Evolutionary conservation across 768 basidiomycete species (phyloP).

Genomic region (Dendrothele bispora): DNA sequence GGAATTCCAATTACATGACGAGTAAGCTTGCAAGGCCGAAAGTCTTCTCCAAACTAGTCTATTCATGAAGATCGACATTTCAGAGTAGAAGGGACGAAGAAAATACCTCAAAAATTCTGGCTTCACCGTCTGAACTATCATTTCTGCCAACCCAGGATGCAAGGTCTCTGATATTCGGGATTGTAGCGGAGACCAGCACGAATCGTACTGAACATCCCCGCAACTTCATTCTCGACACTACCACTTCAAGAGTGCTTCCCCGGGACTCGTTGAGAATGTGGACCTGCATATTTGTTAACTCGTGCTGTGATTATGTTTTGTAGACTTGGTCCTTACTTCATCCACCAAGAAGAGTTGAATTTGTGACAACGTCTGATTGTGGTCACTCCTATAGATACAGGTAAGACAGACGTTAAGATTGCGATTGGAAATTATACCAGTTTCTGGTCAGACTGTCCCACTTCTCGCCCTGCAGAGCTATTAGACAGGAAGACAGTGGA

Average conservation of each 20-base stretch:
- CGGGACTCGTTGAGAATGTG: conserved; percentile 90
- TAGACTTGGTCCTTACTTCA: conserved; percentile 51
- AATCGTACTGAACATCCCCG: conserved; percentile 74
- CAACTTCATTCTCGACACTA: conserved; percentile 91
- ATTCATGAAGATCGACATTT: not conserved
- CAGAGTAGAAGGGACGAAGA: not conserved
- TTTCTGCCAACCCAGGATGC: conserved; percentile 79
- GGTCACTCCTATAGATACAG: conserved; percentile 47
- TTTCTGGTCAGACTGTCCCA: conserved; percentile 93
- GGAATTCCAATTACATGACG: conserved; percentile 73
- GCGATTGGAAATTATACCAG: conserved; percentile 46
- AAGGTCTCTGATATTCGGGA: conserved; percentile 90
- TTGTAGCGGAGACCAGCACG: conserved; percentile 88
- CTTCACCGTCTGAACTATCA: conserved; percentile 37
- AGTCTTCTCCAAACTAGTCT: conserved; percentile 87
- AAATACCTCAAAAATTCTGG: conserved; percentile 66
- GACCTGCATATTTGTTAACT: conserved; percentile 50
- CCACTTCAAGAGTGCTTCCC: conserved; percentile 91
- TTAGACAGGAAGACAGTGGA: conserved; percentile 1
- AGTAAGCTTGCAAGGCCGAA: conserved; percentile 79
- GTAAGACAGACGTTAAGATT: not conserved
- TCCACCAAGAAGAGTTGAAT: conserved; percentile 88
- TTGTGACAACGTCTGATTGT: conserved; percentile 65
- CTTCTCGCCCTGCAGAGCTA: conserved; percentile 77
- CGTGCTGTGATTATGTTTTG: not conserved